Conservation (phyloP, 192 early-diverging fungal species). For the Mortierella antarctica region DNA sequence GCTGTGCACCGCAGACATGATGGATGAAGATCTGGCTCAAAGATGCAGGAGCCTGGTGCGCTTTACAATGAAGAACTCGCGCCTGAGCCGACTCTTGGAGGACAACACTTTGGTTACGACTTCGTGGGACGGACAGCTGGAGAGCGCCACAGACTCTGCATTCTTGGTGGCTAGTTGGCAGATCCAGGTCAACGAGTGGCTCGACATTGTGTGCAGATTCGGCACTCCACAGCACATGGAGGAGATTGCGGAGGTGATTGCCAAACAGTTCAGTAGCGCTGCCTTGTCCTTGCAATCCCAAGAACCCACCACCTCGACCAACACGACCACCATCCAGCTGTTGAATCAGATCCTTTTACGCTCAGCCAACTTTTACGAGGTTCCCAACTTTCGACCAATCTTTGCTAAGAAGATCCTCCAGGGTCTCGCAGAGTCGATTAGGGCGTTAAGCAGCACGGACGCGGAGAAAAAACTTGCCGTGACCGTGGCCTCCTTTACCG, state of each 20-base stretch:
- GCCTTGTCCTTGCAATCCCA: not conserved
- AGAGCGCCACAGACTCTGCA: slow-evolving; percentile 6
- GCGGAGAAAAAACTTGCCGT: slow-evolving; percentile 20
- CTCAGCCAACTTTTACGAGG: slow-evolving; percentile 62
- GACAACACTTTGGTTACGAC: not conserved
- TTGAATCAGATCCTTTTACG: slow-evolving; percentile 54
- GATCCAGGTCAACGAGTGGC: slow-evolving; percentile 63
- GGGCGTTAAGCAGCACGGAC: slow-evolving; percentile 11
- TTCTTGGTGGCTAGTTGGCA: slow-evolving; percentile 61
- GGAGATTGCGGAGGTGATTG: slow-evolving; percentile 36
- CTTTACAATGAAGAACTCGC: slow-evolving; percentile 38
- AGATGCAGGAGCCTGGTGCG: slow-evolving; percentile 18
- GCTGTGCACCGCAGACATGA: slow-evolving; percentile 14
- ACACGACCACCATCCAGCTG: slow-evolving; percentile 26
- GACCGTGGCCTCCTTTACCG: slow-evolving; percentile 24
- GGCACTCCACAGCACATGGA: slow-evolving; percentile 41
- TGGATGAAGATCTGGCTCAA: slow-evolving; percentile 9
- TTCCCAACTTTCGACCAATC: slow-evolving; percentile 53
- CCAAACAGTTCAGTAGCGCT: slow-evolving; percentile 25
- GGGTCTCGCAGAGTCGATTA: slow-evolving; percentile 19
- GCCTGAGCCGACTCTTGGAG: slow-evolving; percentile 13
- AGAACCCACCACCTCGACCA: not conserved
- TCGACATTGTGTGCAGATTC: slow-evolving; percentile 55
- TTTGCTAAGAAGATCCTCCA: slow-evolving; percentile 36
- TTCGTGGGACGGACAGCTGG: slow-evolving; percentile 32